phyloP scores from a whole-genome alignment of 1,139 yeast species.

The Geotrichum armillariae region DNA sequence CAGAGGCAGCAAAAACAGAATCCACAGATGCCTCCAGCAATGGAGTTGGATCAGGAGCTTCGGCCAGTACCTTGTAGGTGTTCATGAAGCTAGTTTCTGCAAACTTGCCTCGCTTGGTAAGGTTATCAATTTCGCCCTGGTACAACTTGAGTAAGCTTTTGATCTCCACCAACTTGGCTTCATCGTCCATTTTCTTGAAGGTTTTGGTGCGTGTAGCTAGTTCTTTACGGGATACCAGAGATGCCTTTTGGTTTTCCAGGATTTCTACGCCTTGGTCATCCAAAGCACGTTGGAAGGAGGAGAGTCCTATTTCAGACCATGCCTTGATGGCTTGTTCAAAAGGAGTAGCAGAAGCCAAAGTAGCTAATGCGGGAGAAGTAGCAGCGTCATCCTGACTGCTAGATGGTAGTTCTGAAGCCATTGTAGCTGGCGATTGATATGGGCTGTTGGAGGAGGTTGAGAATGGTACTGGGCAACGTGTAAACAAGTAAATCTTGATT shows the following conservation, averaged over 20 bases:
- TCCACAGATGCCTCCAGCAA: constrained; percentile 70
- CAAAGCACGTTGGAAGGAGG: constrained; percentile 64
- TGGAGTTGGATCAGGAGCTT: constrained; percentile 93
- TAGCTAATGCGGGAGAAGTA: background rate
- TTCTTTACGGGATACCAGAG: constrained; percentile 68
- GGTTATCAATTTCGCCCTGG: constrained; percentile 81
- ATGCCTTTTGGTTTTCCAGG: constrained; percentile 65
- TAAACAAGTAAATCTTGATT: too few relatives aligned
- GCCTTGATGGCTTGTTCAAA: constrained; percentile 67
- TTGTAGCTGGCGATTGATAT: too few relatives aligned
- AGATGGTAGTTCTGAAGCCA: constrained; percentile 7
- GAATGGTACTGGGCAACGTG: too few relatives aligned
- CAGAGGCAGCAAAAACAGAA: constrained; percentile 60
- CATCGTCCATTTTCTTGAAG: constrained; percentile 69
- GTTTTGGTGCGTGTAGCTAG: constrained; percentile 81
- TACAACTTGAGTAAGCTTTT: constrained; percentile 73
- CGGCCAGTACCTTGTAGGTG: constrained; percentile 72
- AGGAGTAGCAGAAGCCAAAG: constrained; percentile 26
- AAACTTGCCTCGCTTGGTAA: constrained; percentile 74
- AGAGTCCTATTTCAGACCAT: constrained; percentile 76
- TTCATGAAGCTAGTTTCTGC: constrained; percentile 75
- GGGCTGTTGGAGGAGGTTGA: too few relatives aligned
- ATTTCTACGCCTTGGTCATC: constrained; percentile 76
- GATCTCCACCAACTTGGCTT: constrained; percentile 63
- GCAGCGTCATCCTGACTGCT: constrained; percentile 5